Evolutionary conservation across 345 rosid species (phyloP).

Genomic region (Salix viminalis): DNA sequence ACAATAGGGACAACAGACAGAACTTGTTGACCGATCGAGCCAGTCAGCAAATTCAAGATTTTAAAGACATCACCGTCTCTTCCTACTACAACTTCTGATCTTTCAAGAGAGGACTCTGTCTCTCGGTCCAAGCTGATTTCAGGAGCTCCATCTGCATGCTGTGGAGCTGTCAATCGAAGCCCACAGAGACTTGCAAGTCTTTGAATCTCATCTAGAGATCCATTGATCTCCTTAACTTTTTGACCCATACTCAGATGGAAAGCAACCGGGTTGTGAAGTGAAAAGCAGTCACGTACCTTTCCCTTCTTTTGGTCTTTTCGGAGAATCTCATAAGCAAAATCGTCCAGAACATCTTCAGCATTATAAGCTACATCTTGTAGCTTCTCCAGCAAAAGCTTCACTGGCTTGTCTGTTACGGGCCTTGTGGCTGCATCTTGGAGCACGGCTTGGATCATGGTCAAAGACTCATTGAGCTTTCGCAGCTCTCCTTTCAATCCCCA

Average conservation of each 20-base stretch:
- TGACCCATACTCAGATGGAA: neutral
- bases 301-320: too few relatives aligned
- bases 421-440: too few relatives aligned
- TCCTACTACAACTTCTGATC: conserved; percentile 5
- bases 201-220: neutral
- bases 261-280: too few relatives aligned
- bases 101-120: neutral
- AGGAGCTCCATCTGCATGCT: neutral
- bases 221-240: neutral
- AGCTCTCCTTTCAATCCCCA: too few relatives aligned
- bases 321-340: too few relatives aligned
- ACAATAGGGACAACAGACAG: conserved; percentile 6
- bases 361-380: too few relatives aligned
- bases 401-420: too few relatives aligned
- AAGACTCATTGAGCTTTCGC: too few relatives aligned
- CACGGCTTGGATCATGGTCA: too few relatives aligned
- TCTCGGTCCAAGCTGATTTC: neutral
- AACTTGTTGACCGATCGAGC: neutral
- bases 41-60: neutral
- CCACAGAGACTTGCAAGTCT: neutral
- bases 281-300: too few relatives aligned
- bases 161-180: neutral
- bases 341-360: too few relatives aligned
- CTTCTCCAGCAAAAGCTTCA: too few relatives aligned
- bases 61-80: conserved; percentile 10